phyloP scores from a whole-genome alignment of 257 asterid genomes.

The Capsicum pubescens region DNA sequence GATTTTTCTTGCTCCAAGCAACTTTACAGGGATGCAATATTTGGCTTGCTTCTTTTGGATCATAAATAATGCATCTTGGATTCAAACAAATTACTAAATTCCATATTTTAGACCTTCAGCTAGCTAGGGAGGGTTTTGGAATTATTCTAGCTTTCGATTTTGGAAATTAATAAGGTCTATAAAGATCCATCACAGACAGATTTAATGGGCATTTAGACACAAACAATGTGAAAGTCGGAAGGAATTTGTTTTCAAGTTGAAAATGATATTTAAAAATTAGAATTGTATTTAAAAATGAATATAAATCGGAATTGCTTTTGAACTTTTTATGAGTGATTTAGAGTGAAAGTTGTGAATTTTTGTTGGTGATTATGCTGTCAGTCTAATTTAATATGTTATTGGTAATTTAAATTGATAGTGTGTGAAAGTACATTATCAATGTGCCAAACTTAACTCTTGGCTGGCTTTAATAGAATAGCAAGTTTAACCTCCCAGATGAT shows the following conservation, averaged over 20 bases:
- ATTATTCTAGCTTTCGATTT: not conserved
- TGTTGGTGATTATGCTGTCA: no score
- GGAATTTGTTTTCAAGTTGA: no score
- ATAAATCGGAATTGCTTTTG: no score
- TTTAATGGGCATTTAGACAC: not conserved
- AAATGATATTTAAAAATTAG: no score
- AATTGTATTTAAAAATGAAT: no score
- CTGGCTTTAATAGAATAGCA: not conserved
- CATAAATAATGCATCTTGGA: not conserved
- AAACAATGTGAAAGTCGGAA: not conserved
- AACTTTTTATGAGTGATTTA: no score
- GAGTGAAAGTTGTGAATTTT: no score
- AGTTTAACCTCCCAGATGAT: not conserved
- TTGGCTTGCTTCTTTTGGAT: not conserved
- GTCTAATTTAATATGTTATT: no score
- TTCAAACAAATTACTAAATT: not conserved
- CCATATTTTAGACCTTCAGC: not conserved
- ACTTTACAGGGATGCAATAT: slow-evolving; percentile 13
- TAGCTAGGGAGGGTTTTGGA: not conserved
- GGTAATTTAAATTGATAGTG: not conserved
- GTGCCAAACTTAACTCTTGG: not conserved
- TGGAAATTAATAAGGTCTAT: not conserved
- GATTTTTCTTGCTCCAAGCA: not conserved
- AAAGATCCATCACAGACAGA: not conserved
- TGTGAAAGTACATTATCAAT: no score